Evolutionary conservation across 176 grass and related monocot species (phyloP).

Genomic region (Guadua angustifolia): DNA sequence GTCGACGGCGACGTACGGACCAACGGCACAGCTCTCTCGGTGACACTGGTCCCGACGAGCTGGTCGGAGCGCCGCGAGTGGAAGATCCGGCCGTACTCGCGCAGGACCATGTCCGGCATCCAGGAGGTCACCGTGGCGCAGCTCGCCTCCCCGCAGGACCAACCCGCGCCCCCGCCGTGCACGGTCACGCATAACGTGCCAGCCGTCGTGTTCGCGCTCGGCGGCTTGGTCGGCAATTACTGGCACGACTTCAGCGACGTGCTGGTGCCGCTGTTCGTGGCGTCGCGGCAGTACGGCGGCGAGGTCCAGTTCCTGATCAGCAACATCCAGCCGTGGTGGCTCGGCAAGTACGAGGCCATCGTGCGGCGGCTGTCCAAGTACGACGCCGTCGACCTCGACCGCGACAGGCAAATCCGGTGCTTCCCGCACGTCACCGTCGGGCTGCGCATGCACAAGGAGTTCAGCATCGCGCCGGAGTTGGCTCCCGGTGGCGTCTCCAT

Average conservation of each 20-base stretch:
- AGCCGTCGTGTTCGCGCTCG: conserved; percentile 64
- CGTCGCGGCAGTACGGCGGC: conserved; percentile 52
- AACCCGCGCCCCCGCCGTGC: conserved; percentile 1
- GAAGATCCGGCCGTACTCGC: conserved; percentile 64
- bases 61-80: conserved; percentile 44
- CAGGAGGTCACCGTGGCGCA: conserved; percentile 52
- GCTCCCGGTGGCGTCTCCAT: conserved; percentile 51
- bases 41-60: conserved; percentile 46
- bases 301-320: conserved; percentile 62
- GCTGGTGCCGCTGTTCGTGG: conserved; percentile 69
- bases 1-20: conserved; percentile 71
- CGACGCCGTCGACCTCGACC: conserved; percentile 63
- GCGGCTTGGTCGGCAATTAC: conserved; percentile 65
- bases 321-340: conserved; percentile 71
- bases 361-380: conserved; percentile 51
- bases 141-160: conserved; percentile 14
- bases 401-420: conserved; percentile 55
- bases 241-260: conserved; percentile 83
- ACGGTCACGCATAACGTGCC: conserved; percentile 45
- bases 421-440: conserved; percentile 58
- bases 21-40: conserved; percentile 49
- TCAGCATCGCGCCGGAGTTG: conserved; percentile 52
- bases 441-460: conserved; percentile 58
- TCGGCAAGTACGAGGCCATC: conserved; percentile 59
- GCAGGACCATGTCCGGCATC: conserved; percentile 46